Base-by-base conservation (phyloP, 2,329 filamentous ascomycete genomes). In the Bipolaris cookei region DNA sequence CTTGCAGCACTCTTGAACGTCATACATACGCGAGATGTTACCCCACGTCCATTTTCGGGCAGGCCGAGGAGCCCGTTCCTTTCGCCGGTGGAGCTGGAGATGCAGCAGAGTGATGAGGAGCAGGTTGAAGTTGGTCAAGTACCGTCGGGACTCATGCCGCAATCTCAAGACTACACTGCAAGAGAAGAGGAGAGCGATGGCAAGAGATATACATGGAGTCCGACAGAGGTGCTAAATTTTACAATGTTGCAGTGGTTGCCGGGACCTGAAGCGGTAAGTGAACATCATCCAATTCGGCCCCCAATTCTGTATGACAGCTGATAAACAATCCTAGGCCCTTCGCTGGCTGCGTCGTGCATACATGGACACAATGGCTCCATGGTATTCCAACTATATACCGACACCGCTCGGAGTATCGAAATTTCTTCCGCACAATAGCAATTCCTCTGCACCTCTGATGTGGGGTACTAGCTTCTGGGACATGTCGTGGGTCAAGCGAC, bases 241-340 rank as follows among this genome's bases (percentile, higher is more conserved):
- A 68, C 66, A 0, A 72, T 72, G 69, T 75, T 89, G 25, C 83
- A 86, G 20, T 90, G 88, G 88, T 73, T 90, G 0, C 87, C 88
- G 0, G 88, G 87, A 0, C 86, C 86, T 0, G 87, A 90, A 66
- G 59, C 59, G 50, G 61, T 63, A 56, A 39, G 58, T 57, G 20
- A 16, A 25, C 25, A 7, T 20, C 18, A 14, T 20, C 18, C n/a
- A 16, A 18, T 32, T 46, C 28, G 28, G 28, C 28, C 23, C 30
- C 39, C 30, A 18, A 44, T 44, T 4, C 4, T 6, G 41, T 44
- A 18, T 44, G 41, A 14, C n/a, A 2, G 41, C 41, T 44, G 41
- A 44, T 25, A 20, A 25, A 18, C 14, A 8, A 25, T 20, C 23
- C n/a, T 35, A 56, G 56, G 54, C 65, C 6, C 67, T 73, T 20